A percentile compares a stretch with the other conserved stretches of the same genome.
phyloP scores from a whole-genome alignment of 2,329 filamentous ascomycete species.

The Penicillium glabrum region DNA sequence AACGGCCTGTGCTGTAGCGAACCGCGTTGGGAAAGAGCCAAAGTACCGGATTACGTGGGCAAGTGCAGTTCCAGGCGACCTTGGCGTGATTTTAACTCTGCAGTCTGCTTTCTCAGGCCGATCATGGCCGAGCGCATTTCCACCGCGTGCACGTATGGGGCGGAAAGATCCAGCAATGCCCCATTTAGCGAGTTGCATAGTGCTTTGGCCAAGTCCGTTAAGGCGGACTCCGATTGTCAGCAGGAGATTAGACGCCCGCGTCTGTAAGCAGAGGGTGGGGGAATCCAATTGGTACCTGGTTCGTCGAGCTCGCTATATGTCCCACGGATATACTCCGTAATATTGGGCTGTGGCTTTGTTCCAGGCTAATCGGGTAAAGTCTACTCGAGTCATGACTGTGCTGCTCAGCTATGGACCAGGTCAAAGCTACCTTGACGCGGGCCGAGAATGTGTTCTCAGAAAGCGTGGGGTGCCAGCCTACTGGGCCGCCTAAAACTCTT shows the following conservation, averaged over 20 bases:
- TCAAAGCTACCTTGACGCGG: background rate
- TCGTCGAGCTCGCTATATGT: background rate
- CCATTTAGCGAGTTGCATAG: background rate
- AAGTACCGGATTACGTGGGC: conserved; percentile 1
- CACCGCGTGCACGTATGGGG: background rate
- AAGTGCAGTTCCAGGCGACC: background rate
- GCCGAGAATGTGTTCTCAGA: background rate
- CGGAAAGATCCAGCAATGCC: background rate
- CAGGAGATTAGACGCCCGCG: conserved; percentile 17
- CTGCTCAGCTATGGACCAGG: background rate
- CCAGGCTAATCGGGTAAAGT: too few relatives aligned
- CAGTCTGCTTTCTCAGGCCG: background rate
- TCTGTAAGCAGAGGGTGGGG: conserved; percentile 3
- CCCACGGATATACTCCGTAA: background rate
- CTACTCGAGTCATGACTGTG: too few relatives aligned
- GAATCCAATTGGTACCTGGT: background rate
- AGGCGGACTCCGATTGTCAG: conserved; percentile 2
- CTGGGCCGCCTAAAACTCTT: conserved; percentile 13
- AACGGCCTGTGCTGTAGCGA: conserved; percentile 2
- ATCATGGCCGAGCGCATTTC: background rate
- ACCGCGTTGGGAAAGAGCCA: background rate
- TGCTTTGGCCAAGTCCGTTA: conserved; percentile 2
- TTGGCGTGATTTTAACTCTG: background rate
- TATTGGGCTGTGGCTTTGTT: background rate
- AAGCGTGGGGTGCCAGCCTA: conserved; percentile 2